Evolutionary conservation across 148 eudicot species (phyloP).

Genomic region (Cornus florida): DNA sequence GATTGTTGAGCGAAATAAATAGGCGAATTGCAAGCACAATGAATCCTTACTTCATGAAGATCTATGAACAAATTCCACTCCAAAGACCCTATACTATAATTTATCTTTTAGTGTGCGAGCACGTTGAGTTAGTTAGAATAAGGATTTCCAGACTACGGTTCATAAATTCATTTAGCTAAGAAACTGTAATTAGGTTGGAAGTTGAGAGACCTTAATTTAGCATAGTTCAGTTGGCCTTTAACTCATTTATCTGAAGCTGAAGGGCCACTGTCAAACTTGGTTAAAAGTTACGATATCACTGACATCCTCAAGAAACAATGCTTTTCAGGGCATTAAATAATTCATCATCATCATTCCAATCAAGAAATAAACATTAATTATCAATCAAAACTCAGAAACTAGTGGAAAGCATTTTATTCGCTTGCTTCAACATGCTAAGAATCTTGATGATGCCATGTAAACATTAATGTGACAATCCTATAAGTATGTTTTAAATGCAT

Average conservation of each 20-base stretch:
- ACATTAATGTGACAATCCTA: neutral
- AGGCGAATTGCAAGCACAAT: neutral
- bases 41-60: too few species aligned
- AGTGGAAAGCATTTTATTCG: slow-evolving; percentile 6
- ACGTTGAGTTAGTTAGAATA: too few species aligned
- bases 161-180: too few species aligned
- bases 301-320: neutral
- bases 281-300: neutral
- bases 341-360: neutral
- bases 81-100: too few species aligned
- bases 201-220: neutral
- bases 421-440: neutral
- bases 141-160: too few species aligned
- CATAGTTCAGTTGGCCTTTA: neutral
- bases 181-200: too few species aligned
- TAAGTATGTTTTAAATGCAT: neutral
- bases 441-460: neutral
- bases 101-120: too few species aligned
- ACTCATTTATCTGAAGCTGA: neutral
- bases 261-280: neutral
- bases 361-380: neutral
- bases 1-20: neutral
- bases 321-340: neutral
- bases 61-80: too few species aligned
- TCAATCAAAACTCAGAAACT: neutral